These are phyloP conservation scores for Talaromyces piceae DNA, from an alignment of 2,329 filamentous ascomycete species.

Conservation along the genomic window DNA sequence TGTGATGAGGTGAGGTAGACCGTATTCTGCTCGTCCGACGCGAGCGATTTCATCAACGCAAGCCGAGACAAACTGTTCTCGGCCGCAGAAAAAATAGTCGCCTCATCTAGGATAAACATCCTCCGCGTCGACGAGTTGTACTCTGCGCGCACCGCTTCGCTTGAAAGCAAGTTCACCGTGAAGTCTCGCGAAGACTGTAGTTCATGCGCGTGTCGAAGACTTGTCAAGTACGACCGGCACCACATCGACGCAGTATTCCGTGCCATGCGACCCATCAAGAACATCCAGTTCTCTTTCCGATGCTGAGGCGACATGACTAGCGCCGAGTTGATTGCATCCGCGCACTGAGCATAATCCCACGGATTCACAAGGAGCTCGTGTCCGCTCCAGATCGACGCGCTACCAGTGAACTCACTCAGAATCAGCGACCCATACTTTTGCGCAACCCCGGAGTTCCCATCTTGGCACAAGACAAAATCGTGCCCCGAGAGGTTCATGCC, in stretches of 20 bases:
- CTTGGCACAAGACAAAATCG: conserved; percentile 87
- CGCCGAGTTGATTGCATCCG: conserved; percentile 72
- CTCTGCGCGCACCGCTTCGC: conserved; percentile 53
- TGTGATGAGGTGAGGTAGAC: conserved; percentile 88
- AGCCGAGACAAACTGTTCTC: background rate
- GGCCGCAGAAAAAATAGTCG: conserved; percentile 59
- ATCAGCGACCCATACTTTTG: conserved; percentile 85
- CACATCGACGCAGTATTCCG: conserved; percentile 76
- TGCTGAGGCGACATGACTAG: conserved; percentile 73
- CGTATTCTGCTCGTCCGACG: conserved; percentile 68
- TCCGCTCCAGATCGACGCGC: conserved; percentile 71
- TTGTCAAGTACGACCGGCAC: conserved; percentile 62
- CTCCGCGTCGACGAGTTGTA: conserved; percentile 61
- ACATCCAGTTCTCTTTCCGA: conserved; percentile 64
- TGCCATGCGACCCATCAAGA: conserved; percentile 63
- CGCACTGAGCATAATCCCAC: conserved; percentile 85
- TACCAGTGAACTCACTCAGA: conserved; percentile 89
- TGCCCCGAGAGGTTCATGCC: conserved; percentile 95
- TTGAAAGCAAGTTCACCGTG: conserved; percentile 70
- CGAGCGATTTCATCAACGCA: conserved; percentile 42
- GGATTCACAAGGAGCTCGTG: conserved; percentile 82
- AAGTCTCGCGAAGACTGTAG: conserved; percentile 74
- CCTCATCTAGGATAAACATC: conserved; percentile 84
- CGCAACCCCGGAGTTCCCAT: conserved; percentile 56
- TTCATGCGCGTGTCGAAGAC: conserved; percentile 65